These are phyloP conservation scores for Apophysomyces variabilis DNA, from an alignment of 371 early-diverging fungal genomes.

Conservation along the genomic window DNA sequence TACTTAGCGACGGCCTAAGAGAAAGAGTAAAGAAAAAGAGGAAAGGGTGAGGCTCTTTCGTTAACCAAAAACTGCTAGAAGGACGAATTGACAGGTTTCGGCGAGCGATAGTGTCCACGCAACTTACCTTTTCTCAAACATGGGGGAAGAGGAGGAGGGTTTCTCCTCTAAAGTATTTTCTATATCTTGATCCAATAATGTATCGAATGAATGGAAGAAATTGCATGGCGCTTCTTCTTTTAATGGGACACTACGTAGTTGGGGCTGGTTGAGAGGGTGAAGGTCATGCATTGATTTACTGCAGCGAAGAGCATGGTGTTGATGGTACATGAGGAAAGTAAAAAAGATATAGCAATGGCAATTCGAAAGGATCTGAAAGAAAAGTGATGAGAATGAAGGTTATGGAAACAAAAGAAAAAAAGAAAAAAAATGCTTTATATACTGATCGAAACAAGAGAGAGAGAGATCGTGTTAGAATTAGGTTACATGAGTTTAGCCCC, in stretches of 20 bases:
- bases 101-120: background rate
- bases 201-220: background rate
- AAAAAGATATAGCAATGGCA: no score
- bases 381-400: no score
- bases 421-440: background rate
- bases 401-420: background rate
- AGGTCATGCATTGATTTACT: slow-evolving; percentile 9
- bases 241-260: background rate
- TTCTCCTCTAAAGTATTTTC: background rate
- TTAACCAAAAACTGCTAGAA: no score
- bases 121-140: slow-evolving; percentile 4
- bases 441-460: background rate
- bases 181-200: background rate
- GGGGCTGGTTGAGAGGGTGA: background rate
- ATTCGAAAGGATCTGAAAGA: no score
- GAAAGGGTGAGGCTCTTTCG: no score
- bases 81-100: no score
- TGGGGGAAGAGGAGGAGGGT: background rate
- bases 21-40: background rate
- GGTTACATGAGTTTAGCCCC: no score
- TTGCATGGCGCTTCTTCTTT: background rate
- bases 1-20: background rate
- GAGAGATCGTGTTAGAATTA: no score
- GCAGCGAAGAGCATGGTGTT: slow-evolving; percentile 3
- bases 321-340: background rate